Evolutionary conservation across 2,329 filamentous ascomycete genomes (phyloP), one percentile per base, ranked within the genome.

Genomic region (Diaporthe eres): DNA sequence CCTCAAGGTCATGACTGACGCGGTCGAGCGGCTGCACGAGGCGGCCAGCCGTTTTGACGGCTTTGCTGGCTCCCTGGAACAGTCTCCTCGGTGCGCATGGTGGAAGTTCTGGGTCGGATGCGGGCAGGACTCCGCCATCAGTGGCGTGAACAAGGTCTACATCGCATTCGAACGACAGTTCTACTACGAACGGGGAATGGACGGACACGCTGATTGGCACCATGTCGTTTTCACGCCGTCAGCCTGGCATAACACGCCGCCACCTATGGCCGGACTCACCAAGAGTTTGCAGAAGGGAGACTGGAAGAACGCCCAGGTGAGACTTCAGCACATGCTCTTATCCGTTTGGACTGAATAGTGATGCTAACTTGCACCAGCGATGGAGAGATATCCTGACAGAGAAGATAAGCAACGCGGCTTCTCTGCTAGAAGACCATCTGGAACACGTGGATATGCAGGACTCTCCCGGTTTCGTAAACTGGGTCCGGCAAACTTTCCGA

Each of bases 381-480:
- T 58, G 55, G 55, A 58, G 55, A 22, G 55, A 58, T 58, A 58
- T 58, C 15, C 55, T 58, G 28, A 58, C 55, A 34, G 55, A 58
- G 31, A 34, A 58, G 55, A 58, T 58, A 22, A 58, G 28, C 55
- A 58, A 22, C 12, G 31, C 55, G 7, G 55, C 55, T 34, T 58
- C 15, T 58, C 34, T 34, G 25, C 17, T 58, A 4, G 55, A 58
- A 37, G 55, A 58, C 28, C 55, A 58, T 34, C 55, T 58, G 31
- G 28, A 58, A 12, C 28, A 34, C 15, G 55, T 58, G 31, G 17
- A 58, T 37, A 22, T 31, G 55, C 55, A 34, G 19, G 4, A 22
- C 28, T 8, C 55, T 34, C 31, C 55, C 12, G 55, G 55, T 19
- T 58, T 58, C 55, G 7, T 19, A 10, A 31, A 58, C 19, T 58